These are phyloP conservation scores for Pythium aphanidermatum DNA, from an alignment of 352 stramenopile genomes.

Conservation along the genomic window DNA sequence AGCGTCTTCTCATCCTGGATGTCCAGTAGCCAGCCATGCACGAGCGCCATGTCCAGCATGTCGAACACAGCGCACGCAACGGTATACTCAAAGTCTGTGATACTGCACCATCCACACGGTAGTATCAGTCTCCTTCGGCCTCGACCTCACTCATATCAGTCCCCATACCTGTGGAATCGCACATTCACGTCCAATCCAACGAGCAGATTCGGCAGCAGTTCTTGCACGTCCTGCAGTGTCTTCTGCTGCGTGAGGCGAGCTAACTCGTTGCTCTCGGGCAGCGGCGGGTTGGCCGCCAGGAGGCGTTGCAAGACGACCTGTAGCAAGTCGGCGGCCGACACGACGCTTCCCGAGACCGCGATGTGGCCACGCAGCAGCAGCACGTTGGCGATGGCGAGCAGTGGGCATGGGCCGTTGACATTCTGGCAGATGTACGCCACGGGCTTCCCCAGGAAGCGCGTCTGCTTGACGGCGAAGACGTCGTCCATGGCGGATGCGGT, in stretches of 20 bases:
- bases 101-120: conserved; percentile 24
- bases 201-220: conserved; percentile 91
- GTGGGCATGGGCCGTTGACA: conserved; percentile 96
- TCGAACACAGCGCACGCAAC: conserved; percentile 94
- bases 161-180: conserved; percentile 87
- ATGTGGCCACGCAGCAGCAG: conserved; percentile 92
- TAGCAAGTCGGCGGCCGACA: conserved; percentile 90
- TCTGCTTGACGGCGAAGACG: conserved; percentile 77
- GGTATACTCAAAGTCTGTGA: conserved; percentile 95
- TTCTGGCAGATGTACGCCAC: conserved; percentile 95
- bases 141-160: not conserved
- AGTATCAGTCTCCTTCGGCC: not conserved
- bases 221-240: conserved; percentile 86
- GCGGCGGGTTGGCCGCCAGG: conserved; percentile 71
- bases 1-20: conserved; percentile 80
- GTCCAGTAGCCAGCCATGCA: conserved; percentile 98
- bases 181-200: conserved; percentile 98
- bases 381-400: conserved; percentile 95
- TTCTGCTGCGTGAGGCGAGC: conserved; percentile 70
- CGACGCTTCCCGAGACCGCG: conserved; percentile 51
- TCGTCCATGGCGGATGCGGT: conserved; percentile 13
- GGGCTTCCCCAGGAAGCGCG: conserved; percentile 67
- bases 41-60: conserved; percentile 92
- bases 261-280: conserved; percentile 43
- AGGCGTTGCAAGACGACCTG: conserved; percentile 86